Conservation (phyloP, 2,329 filamentous ascomycete species). For the Colletotrichum spaethianum region DNA sequence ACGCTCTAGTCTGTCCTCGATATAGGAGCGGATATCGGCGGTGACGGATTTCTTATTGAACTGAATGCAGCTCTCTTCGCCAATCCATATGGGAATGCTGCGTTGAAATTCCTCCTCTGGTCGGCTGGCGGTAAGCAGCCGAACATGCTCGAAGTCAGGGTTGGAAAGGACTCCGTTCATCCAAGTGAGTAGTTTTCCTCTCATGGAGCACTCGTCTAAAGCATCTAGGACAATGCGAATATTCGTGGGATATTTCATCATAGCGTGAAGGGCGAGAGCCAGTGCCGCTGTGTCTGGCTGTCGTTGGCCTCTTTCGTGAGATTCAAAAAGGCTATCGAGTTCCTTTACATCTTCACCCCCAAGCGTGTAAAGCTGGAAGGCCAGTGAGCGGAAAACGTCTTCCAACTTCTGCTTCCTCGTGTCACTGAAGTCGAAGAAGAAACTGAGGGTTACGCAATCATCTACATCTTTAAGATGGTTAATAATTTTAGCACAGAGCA, state of each 20-base stretch:
- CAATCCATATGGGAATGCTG: not conserved
- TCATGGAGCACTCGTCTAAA: constrained; percentile 6
- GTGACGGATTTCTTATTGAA: not conserved
- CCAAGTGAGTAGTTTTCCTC: not conserved
- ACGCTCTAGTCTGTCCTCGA: not conserved
- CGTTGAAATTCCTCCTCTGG: constrained; percentile 7
- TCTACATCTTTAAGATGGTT: constrained; percentile 25
- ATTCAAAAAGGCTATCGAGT: constrained; percentile 19
- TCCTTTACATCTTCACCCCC: not conserved
- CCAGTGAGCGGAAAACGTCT: constrained; percentile 39
- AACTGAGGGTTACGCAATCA: constrained; percentile 13
- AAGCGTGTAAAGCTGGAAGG: constrained; percentile 43
- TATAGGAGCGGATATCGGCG: constrained; percentile 10
- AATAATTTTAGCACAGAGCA: constrained; percentile 39
- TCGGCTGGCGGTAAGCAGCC: constrained; percentile 14
- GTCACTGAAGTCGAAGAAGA: constrained; percentile 46
- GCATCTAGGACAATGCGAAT: not conserved
- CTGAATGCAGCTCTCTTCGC: not conserved
- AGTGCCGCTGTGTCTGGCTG: not conserved
- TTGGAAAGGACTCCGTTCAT: not conserved
- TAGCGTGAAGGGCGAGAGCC: not conserved
- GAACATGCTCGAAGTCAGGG: not conserved
- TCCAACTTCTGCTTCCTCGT: constrained; percentile 40
- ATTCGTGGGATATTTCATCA: not conserved
- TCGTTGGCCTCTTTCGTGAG: not conserved